These are phyloP conservation scores for Plasmodium inui DNA, from an alignment of 169 alveolate species.

Conservation along the genomic window DNA sequence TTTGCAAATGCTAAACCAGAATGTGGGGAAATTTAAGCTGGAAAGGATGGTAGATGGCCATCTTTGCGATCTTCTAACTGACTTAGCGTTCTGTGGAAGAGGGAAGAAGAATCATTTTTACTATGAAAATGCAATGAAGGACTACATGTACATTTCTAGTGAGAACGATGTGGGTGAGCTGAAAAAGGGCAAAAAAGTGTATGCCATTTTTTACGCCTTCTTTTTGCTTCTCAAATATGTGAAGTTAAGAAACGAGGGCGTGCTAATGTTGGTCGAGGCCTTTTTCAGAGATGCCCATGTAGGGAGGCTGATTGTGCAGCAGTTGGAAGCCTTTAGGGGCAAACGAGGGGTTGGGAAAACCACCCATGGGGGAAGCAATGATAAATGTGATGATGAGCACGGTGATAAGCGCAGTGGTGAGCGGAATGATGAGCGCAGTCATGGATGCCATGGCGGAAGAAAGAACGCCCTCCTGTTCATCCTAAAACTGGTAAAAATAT, in stretches of 20 bases:
- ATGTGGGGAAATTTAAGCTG: constrained; percentile 14
- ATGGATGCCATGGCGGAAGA: background rate
- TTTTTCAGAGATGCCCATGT: constrained; percentile 59
- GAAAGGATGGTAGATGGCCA: constrained; percentile 17
- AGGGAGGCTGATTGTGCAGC: constrained; percentile 12
- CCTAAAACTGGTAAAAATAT: constrained; percentile 58
- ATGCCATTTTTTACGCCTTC: constrained; percentile 17
- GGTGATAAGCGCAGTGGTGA: background rate
- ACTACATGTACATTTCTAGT: constrained; percentile 24
- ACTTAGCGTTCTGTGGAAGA: background rate
- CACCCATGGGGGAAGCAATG: background rate
- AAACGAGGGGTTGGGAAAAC: constrained; percentile 2
- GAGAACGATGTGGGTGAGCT: constrained; percentile 4
- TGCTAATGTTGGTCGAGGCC: constrained; percentile 11
- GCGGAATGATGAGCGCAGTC: background rate
- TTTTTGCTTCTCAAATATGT: constrained; percentile 47
- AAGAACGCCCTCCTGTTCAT: constrained; percentile 21
- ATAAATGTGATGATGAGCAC: background rate
- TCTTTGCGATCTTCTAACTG: background rate
- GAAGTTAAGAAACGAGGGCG: constrained; percentile 43
- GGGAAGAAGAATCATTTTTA: background rate
- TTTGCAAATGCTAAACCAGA: constrained; percentile 26
- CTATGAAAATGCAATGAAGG: constrained; percentile 35
- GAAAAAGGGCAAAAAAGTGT: background rate
- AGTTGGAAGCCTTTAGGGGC: constrained; percentile 30